phyloP scores from a whole-genome alignment of 345 rosid genomes.

The Balakata baccata region DNA sequence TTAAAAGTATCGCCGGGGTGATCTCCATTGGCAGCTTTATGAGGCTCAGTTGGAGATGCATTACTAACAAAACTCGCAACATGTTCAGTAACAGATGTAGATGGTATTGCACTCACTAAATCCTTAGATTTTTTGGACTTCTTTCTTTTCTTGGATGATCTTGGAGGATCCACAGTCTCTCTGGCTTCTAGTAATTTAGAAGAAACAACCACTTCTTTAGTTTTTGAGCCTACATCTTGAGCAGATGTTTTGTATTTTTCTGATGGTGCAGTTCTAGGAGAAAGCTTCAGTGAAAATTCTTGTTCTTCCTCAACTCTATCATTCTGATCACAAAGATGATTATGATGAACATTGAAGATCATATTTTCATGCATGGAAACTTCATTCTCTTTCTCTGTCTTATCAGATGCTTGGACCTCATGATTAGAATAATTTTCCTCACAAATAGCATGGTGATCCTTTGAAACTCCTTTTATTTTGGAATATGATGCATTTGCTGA shows the following conservation, averaged over 20 bases:
- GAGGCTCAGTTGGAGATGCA: slow-evolving; percentile 22
- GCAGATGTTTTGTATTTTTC: not conserved
- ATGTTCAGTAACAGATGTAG: slow-evolving; percentile 26
- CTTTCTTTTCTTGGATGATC: slow-evolving; percentile 43
- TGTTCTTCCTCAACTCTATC: slow-evolving; percentile 14
- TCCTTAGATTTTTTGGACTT: slow-evolving; percentile 38
- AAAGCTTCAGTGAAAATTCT: slow-evolving; percentile 8
- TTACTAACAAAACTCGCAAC: slow-evolving; percentile 11
- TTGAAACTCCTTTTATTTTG: slow-evolving; percentile 1
- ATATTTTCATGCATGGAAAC: not conserved
- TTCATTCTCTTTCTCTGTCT: not conserved
- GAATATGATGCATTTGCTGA: slow-evolving; percentile 8
- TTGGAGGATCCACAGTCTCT: slow-evolving; percentile 21
- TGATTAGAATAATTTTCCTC: slow-evolving; percentile 8
- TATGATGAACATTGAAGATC: not conserved
- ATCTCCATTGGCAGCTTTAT: slow-evolving; percentile 19
- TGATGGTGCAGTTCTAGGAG: not conserved
- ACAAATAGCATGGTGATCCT: slow-evolving; percentile 11
- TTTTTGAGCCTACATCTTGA: slow-evolving; percentile 10
- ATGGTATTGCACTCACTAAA: slow-evolving; percentile 16
- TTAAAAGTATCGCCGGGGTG: slow-evolving; percentile 17
- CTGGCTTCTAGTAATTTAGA: not conserved
- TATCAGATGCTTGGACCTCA: slow-evolving; percentile 3
- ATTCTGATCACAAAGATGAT: not conserved
- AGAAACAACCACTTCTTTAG: not conserved